Evolutionary conservation across 2,329 filamentous ascomycete species (phyloP).

Genomic region (Aspergillus neotritici): DNA sequence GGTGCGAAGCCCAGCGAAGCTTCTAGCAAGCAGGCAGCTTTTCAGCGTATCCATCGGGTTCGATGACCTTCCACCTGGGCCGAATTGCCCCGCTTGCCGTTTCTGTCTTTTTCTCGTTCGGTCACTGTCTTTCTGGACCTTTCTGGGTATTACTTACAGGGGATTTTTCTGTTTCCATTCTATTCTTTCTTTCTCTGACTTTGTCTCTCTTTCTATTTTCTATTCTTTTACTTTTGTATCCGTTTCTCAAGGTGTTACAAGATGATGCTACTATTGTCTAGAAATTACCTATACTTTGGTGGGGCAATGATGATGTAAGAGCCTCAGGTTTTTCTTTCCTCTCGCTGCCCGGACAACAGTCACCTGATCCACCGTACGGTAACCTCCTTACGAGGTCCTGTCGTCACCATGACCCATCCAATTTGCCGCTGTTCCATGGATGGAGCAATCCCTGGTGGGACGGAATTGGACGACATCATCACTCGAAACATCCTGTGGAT

Average conservation of each 20-base stretch:
- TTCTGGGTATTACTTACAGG: not conserved
- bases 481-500: too few relatives aligned
- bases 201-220: not conserved
- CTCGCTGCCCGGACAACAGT: not conserved
- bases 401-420: too few relatives aligned
- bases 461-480: too few relatives aligned
- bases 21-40: constrained; percentile 38
- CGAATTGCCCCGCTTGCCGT: not conserved
- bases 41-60: constrained; percentile 34
- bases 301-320: constrained; percentile 9
- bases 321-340: not conserved
- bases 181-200: not conserved
- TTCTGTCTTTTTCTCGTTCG: constrained; percentile 1
- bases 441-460: too few relatives aligned
- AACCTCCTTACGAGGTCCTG: too few relatives aligned
- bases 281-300: too few relatives aligned
- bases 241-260: not conserved
- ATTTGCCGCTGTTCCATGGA: too few relatives aligned
- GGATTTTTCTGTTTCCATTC: not conserved
- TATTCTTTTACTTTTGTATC: not conserved
- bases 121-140: constrained; percentile 11
- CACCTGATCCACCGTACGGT: too few relatives aligned
- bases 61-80: constrained; percentile 23
- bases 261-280: not conserved
- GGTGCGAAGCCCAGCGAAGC: constrained; percentile 30